Evolutionary conservation across 148 eudicot genomes (phyloP).

Genomic region (Beta vulgaris): DNA sequence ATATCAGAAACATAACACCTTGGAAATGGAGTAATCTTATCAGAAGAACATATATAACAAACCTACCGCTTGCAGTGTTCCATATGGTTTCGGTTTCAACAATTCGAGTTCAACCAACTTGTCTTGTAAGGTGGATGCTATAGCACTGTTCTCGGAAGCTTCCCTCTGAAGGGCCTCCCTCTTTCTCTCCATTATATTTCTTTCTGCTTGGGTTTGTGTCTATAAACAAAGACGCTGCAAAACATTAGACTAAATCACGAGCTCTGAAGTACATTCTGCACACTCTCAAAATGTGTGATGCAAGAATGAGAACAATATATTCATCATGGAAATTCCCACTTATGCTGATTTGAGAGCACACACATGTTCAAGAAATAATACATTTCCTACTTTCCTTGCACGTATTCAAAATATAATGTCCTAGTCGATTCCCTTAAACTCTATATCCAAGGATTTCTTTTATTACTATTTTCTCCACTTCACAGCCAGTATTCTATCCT

Average conservation of each 20-base stretch:
- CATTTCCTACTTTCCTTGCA: no score
- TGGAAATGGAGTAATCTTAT: background rate
- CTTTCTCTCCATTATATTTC: conserved; percentile 72
- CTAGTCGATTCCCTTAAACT: background rate
- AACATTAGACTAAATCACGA: conserved; percentile 22
- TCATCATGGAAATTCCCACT: background rate
- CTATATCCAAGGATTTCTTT: background rate
- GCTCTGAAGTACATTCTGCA: conserved; percentile 14
- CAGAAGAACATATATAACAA: conserved; percentile 14
- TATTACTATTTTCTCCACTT: no score
- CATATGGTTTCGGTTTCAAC: conserved; percentile 59
- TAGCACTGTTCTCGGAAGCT: conserved; percentile 46
- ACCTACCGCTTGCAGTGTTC: conserved; percentile 78
- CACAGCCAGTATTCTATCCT: background rate
- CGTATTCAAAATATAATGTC: no score
- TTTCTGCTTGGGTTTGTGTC: conserved; percentile 95
- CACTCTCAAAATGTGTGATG: conserved; percentile 9
- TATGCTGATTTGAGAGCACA: no score
- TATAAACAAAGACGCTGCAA: conserved; percentile 29
- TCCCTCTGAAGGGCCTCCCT: conserved; percentile 55
- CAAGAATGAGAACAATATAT: background rate
- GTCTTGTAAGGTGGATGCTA: conserved; percentile 43
- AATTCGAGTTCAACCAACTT: conserved; percentile 58
- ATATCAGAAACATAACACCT: background rate
- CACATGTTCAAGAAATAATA: no score